Base-by-base conservation (phyloP, 1,139 yeast species). In the Kodamaea ohmeri region DNA sequence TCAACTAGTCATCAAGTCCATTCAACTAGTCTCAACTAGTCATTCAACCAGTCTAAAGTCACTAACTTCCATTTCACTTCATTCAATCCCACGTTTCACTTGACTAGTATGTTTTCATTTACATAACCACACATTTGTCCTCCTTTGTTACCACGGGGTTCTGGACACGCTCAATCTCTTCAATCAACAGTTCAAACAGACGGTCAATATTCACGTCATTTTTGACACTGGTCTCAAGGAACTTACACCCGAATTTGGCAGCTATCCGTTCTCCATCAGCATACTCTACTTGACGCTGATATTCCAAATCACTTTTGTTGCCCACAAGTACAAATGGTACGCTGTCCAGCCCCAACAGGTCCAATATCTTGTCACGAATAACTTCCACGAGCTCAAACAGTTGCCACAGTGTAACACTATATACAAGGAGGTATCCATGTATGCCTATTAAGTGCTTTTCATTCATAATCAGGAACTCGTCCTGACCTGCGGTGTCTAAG, bases 401-500 rank as follows among this genome's bases (percentile, higher is more conserved):
- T 47, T 80, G 78, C 49, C 85, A 68, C 32, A 90, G 83, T 15
- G 89, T 81, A 36, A 89, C 89, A 36, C 94, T 83, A 62, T 86
- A 89, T 27, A 88, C 87, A 34, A 89, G 67, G 44, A 89, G 69
- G 57, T 85, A 86, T 2, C 96, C 97, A 56, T 87, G 95, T 38
- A 85, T 80, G 12, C 95, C 95, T 39, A 86, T 84, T 40, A 87
- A 65, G 47, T 87, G 85, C 53, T 86, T 85, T 60, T 86, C 92
- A 56, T 81, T 85, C 67, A 89, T 78, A 51, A 87, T 81, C 43
- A 88, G 79, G 57, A 83, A 86, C 65, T 89, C 96, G 60, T 89
- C 96, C 65, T 83, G 92, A n/a, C 97, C 97, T 0, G 96, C 96
- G 0, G 97, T 89, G 56, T 89, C 97, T 47, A 89, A 69, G 43